These are phyloP conservation scores for Aureoboletus auriporus DNA, from an alignment of 768 basidiomycete species.

Conservation along the genomic window DNA sequence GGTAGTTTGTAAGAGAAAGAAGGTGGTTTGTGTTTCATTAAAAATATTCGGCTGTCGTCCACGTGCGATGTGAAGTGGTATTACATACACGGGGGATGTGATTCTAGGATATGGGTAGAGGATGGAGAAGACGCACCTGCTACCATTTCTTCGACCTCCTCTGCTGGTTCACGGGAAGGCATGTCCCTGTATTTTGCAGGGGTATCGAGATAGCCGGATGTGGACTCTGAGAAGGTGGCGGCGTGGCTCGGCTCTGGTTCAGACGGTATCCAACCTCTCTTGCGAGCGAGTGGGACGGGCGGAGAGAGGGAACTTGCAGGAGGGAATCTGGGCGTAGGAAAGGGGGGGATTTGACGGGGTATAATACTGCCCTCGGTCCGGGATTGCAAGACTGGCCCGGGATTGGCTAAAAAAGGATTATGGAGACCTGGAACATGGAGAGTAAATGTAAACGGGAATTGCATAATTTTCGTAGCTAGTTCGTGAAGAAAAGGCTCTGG, in stretches of 20 bases:
- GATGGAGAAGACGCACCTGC: slow-evolving; percentile 36
- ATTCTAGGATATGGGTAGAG: slow-evolving; percentile 21
- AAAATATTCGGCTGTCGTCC: slow-evolving; percentile 11
- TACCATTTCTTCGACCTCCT: slow-evolving; percentile 44
- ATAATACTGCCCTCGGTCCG: slow-evolving; percentile 25
- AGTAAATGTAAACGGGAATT: slow-evolving; percentile 72
- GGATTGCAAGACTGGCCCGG: slow-evolving; percentile 19
- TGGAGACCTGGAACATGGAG: slow-evolving; percentile 59
- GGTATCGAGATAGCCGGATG: slow-evolving; percentile 65
- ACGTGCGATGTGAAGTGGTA: slow-evolving; percentile 10
- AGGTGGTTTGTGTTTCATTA: slow-evolving; percentile 13
- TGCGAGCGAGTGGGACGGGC: slow-evolving; percentile 43
- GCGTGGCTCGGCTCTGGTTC: slow-evolving; percentile 53
- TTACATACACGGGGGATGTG: slow-evolving; percentile 12
- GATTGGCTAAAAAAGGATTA: slow-evolving; percentile 54
- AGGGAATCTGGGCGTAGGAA: slow-evolving; percentile 17
- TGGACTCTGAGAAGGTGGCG: slow-evolving; percentile 47
- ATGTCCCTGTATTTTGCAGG: slow-evolving; percentile 56
- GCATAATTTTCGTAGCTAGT: slow-evolving; percentile 34
- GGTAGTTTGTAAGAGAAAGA: slow-evolving; percentile 6
- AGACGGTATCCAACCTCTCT: slow-evolving; percentile 73
- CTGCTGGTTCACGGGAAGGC: slow-evolving; percentile 26
- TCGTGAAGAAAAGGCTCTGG: slow-evolving; percentile 16
- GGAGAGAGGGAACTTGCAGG: slow-evolving; percentile 26
- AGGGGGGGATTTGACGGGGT: slow-evolving; percentile 18